Conservation (phyloP, 2,329 filamentous ascomycete species). For the Aspergillus hiratsukae region DNA sequence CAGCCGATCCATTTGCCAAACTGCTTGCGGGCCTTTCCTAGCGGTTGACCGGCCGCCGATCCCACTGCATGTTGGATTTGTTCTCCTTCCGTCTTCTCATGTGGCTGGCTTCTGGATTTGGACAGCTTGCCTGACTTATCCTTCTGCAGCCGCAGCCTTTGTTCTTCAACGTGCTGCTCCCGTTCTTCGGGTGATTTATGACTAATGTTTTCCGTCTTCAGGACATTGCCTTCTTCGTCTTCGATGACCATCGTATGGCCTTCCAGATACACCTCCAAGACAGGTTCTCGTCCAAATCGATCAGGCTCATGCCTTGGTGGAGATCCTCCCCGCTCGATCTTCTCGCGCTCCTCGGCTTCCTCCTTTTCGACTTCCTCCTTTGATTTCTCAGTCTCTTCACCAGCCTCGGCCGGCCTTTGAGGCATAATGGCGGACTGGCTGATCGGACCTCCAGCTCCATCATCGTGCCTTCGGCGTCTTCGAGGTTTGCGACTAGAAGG, state of each 20-base stretch:
- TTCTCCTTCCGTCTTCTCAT: constrained; percentile 43
- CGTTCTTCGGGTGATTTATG: constrained; percentile 54
- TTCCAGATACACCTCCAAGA: constrained; percentile 72
- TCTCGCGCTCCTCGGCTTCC: constrained; percentile 24
- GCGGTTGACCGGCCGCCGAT: constrained; percentile 30
- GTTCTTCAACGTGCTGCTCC: constrained; percentile 52
- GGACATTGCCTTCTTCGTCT: constrained; percentile 79
- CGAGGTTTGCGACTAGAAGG: constrained; percentile 47
- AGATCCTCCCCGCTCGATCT: constrained; percentile 35
- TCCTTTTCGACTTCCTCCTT: constrained; percentile 22
- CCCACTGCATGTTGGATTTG: constrained; percentile 37
- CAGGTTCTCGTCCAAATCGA: constrained; percentile 31
- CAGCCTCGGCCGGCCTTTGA: constrained; percentile 36
- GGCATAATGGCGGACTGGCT: constrained; percentile 87
- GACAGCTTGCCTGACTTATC: constrained; percentile 45
- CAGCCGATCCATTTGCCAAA: constrained; percentile 44
- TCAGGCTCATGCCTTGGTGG: constrained; percentile 31
- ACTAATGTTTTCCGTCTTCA: constrained; percentile 57
- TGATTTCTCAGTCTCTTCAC: constrained; percentile 17
- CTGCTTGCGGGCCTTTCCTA: constrained; percentile 42
- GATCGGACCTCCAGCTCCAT: constrained; percentile 79
- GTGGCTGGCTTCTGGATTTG: constrained; percentile 42
- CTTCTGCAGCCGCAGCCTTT: constrained; percentile 50
- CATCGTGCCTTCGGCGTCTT: constrained; percentile 65
- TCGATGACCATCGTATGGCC: constrained; percentile 76